phyloP scores from a whole-genome alignment of 75 land plant genomes.

The Chamaecyparis obtusa region DNA sequence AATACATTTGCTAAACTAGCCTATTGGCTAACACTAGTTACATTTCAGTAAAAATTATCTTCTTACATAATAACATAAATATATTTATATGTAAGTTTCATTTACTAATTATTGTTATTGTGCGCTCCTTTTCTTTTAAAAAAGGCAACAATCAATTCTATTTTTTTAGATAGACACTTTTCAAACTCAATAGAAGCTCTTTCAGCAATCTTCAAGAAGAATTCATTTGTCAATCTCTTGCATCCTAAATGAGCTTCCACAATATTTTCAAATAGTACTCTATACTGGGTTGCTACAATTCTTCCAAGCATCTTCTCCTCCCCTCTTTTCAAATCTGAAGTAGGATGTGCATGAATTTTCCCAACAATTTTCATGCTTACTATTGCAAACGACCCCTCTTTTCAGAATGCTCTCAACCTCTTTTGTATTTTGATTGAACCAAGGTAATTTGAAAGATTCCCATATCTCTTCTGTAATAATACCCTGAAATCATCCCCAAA shows the following conservation, averaged over 20 bases:
- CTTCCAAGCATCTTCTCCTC: not conserved
- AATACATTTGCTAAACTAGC: too few species aligned
- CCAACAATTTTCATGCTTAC: slow-evolving; percentile 8
- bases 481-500: too few species aligned
- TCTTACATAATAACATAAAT: too few species aligned
- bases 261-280: slow-evolving; percentile 1
- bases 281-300: not conserved
- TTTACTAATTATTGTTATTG: too few species aligned
- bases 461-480: slow-evolving; percentile 47
- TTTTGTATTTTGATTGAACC: slow-evolving; percentile 41
- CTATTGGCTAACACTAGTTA: too few species aligned
- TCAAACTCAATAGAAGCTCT: not conserved
- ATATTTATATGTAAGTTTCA: too few species aligned
- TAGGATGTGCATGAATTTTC: not conserved
- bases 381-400: slow-evolving; percentile 37
- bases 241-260: slow-evolving; percentile 1
- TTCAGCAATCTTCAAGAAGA: too few species aligned
- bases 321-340: not conserved
- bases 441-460: slow-evolving; percentile 45
- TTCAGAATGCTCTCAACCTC: slow-evolving; percentile 43
- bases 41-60: too few species aligned
- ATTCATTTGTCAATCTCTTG: too few species aligned
- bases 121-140: not conserved
- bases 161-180: not conserved
- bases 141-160: not conserved